Evolutionary conservation across 495 filamentous ascomycete species (phyloP).

Genomic region (Annulohypoxylon bovei): DNA sequence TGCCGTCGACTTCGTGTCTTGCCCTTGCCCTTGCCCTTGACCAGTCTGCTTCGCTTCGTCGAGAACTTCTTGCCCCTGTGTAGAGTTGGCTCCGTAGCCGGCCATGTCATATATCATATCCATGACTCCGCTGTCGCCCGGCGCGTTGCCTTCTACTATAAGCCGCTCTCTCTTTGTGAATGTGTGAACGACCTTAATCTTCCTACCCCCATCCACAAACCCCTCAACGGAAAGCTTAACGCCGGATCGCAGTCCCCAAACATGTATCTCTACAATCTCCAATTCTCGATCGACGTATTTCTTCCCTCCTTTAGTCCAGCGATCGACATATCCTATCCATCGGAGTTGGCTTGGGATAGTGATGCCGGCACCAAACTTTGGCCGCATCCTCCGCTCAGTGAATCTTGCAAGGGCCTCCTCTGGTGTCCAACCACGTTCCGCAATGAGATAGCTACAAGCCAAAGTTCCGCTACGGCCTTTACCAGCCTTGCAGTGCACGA

Average conservation of each 20-base stretch:
- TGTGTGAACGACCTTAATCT: conserved; percentile 82
- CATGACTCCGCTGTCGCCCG: conserved; percentile 56
- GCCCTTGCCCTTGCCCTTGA: conserved; percentile 36
- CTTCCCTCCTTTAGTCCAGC: conserved; percentile 78
- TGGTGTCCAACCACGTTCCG: conserved; percentile 85
- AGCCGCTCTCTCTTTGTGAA: conserved; percentile 79
- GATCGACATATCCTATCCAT: conserved; percentile 89
- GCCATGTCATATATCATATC: conserved; percentile 65
- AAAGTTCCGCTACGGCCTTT: conserved; percentile 95
- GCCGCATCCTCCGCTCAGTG: conserved; percentile 87
- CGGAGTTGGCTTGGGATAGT: conserved; percentile 91
- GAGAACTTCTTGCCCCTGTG: conserved; percentile 31
- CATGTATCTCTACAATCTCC: conserved; percentile 87
- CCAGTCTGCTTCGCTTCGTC: conserved; percentile 44
- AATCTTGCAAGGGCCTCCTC: conserved; percentile 83
- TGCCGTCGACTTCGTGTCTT: conserved; percentile 25
- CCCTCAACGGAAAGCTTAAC: conserved; percentile 89
- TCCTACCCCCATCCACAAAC: conserved; percentile 85
- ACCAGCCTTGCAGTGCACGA: conserved; percentile 97
- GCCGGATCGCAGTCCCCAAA: conserved; percentile 88
- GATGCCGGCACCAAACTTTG: conserved; percentile 87
- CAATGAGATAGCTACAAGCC: conserved; percentile 86
- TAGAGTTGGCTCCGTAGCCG: conserved; percentile 49
- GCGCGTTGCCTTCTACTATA: conserved; percentile 69
- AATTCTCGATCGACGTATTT: conserved; percentile 83